A percentile compares a stretch with the other conserved stretches of the same genome.
Conservation (phyloP, 495 filamentous ascomycete species). For the Cercophora newfieldiana region DNA sequence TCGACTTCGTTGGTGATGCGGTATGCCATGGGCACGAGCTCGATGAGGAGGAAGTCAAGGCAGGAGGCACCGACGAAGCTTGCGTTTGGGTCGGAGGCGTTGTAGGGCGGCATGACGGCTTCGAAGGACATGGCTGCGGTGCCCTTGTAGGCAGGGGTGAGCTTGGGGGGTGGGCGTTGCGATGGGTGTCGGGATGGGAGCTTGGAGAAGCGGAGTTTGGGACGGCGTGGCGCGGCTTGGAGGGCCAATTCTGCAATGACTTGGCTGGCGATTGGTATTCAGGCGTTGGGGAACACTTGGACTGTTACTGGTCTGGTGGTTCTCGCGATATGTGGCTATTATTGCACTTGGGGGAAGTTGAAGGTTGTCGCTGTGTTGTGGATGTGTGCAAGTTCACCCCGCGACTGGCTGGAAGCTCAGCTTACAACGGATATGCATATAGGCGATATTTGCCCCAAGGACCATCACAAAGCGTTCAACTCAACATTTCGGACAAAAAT, state of each 20-base stretch:
- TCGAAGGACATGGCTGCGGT: conserved; percentile 73
- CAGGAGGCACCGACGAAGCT: conserved; percentile 77
- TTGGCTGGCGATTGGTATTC: background rate
- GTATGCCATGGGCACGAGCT: conserved; percentile 93
- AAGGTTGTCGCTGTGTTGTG: background rate
- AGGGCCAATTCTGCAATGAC: background rate
- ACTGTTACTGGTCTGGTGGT: background rate
- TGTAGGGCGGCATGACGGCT: conserved; percentile 64
- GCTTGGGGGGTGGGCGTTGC: background rate
- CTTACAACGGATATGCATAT: conserved; percentile 8
- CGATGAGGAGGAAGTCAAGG: conserved; percentile 91
- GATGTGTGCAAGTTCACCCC: background rate
- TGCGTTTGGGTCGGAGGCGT: conserved; percentile 71
- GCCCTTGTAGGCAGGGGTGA: background rate
- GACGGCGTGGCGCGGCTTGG: background rate
- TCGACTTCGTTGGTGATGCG: conserved; percentile 65
- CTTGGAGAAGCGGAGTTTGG: background rate
- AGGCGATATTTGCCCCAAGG: conserved; percentile 4
- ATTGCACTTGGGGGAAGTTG: background rate
- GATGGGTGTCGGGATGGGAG: background rate
- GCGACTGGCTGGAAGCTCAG: background rate
- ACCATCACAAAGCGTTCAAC: background rate
- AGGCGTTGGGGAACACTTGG: too few species aligned
- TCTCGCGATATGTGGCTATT: background rate
- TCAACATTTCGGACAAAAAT: background rate